These are phyloP conservation scores for Cladosporium sp. DNA, from an alignment of 2,329 filamentous ascomycete species.

Conservation along the genomic window DNA sequence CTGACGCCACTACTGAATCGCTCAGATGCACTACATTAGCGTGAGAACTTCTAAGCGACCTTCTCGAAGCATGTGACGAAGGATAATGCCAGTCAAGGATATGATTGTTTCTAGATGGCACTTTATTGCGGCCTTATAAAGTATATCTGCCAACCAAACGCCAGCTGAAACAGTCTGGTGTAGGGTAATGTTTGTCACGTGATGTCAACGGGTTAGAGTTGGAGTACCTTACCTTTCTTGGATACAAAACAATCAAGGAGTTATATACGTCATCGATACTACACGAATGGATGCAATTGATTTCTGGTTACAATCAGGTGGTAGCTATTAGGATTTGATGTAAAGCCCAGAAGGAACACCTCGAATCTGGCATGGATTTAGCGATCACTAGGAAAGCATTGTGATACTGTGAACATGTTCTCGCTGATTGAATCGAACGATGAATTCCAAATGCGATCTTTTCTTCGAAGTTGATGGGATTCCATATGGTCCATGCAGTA, in stretches of 20 bases:
- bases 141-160: not conserved
- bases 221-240: not conserved
- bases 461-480: not conserved
- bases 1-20: not conserved
- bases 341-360: not conserved
- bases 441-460: not conserved
- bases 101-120: not conserved
- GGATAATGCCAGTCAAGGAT: not conserved
- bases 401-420: not conserved
- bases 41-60: not conserved
- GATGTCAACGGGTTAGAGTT: not conserved
- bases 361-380: not conserved
- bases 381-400: not conserved
- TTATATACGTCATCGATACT: not conserved
- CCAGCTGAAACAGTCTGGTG: not conserved
- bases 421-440: not conserved
- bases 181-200: not conserved
- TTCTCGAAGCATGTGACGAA: not conserved
- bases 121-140: not conserved
- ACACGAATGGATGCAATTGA: not conserved
- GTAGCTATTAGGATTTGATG: not conserved
- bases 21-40: not conserved
- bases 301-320: not conserved
- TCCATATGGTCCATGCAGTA: not conserved
- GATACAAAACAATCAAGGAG: not conserved